Conservation (phyloP, 2,329 filamentous ascomycete genomes). For the Colletotrichum tabaci region DNA sequence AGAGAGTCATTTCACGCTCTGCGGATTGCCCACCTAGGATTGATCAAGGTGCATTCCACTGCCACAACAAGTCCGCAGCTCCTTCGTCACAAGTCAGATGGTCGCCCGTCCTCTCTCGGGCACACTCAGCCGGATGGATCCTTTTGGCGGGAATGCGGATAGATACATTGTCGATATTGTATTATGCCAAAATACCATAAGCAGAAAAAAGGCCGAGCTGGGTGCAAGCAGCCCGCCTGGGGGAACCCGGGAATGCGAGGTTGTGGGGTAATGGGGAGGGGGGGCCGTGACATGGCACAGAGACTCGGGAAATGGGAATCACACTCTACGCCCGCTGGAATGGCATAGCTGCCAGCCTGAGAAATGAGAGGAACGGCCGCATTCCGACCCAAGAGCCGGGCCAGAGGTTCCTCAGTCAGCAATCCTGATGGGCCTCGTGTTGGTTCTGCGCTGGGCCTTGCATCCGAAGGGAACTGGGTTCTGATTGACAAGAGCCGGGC, state of each 20-base stretch:
- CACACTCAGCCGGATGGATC: neutral
- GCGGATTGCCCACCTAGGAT: neutral
- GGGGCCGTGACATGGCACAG: conserved; percentile 26
- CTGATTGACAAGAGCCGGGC: conserved; percentile 22
- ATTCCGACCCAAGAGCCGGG: conserved; percentile 15
- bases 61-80: neutral
- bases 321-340: conserved; percentile 1
- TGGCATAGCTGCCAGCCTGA: neutral
- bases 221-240: neutral
- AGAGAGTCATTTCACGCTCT: neutral
- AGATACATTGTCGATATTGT: neutral
- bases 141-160: neutral
- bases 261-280: conserved; percentile 26
- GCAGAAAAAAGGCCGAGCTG: neutral
- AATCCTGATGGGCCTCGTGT: conserved; percentile 8
- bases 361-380: conserved; percentile 11
- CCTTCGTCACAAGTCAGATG: neutral
- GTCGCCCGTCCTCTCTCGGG: neutral
- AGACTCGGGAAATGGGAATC: conserved; percentile 25
- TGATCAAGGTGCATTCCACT: neutral
- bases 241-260: conserved; percentile 21
- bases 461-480: neutral
- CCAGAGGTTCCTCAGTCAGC: neutral
- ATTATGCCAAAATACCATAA: neutral
- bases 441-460: conserved; percentile 3